Base-by-base conservation (phyloP, 1,139 yeast species). In the Yamadazyma jaroonii region DNA sequence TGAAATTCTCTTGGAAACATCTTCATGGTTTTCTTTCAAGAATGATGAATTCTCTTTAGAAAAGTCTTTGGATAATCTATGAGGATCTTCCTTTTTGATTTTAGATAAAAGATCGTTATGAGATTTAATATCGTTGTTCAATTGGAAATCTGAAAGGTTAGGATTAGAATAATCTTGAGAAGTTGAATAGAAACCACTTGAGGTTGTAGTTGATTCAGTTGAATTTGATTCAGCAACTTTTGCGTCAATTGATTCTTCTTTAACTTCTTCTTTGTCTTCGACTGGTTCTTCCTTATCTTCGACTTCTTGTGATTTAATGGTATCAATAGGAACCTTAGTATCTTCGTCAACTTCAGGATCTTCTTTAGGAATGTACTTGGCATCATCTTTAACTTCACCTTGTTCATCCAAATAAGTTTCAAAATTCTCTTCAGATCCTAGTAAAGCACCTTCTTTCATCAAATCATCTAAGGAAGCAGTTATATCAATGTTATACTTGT, bases 371-470 rank as follows among this genome's bases (percentile, higher is more conserved):
- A 38, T 35, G 43, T 56, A 67, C 47, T 62, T 60, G 25, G 72
- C 77, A 39, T 68, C 72, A 15, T 62, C 65, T 49, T 71, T 77
- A 33, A 79, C 63, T 37, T 71, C 64, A 2, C 84, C 85, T 32
- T 67, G 64, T 10, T 63, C 62, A 47, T 79, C 84, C 49, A 79
- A 60, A 37, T 74, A 64, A 25, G 62, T 60, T 17, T 73, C 81
- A 47, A 79, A 71, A 46, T 70, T 74, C 45, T 72, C 80, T 40
- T 78, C 84, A 15, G 78, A 77, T 8, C 77, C 77, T 46, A 78
- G 52, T 37, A 80, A 61, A 0, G 84, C 84, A 15, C 86, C 85
- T 49, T 79, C 84, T 32, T 60, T 72, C 42, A 70, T 74, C 50
- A 79, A 65, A 32, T 79, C 82, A 43, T 73, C 81, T 46, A 79